Percentiles rank a stretch among this genome's conserved stretches.
phyloP scores from a whole-genome alignment of 371 early-diverging fungal genomes.

The Thermomucor indicae-seudaticae region DNA sequence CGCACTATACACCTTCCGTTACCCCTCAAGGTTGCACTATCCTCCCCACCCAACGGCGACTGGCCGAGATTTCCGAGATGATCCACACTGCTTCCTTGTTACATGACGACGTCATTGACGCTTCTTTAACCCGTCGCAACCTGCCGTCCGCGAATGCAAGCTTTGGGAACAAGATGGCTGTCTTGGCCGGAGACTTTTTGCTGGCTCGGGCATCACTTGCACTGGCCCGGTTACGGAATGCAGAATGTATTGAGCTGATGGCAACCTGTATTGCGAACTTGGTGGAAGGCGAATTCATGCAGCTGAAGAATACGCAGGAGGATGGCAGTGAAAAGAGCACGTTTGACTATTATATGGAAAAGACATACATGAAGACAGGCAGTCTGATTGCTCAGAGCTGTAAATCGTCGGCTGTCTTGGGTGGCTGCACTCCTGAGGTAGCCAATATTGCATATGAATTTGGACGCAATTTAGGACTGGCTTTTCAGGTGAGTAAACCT shows the following conservation, averaged over 20 bases:
- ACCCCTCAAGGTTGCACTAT: conserved; percentile 57
- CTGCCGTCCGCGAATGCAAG: conserved; percentile 75
- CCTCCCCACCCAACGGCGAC: conserved; percentile 83
- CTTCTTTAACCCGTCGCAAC: conserved; percentile 61
- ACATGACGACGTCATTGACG: conserved; percentile 94
- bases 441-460: conserved; percentile 76
- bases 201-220: conserved; percentile 91
- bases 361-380: conserved; percentile 95
- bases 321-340: conserved; percentile 24
- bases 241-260: conserved; percentile 90
- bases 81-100: conserved; percentile 94
- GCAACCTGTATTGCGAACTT: conserved; percentile 90
- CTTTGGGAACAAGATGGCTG: conserved; percentile 97
- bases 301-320: conserved; percentile 71
- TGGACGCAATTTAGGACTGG: conserved; percentile 87
- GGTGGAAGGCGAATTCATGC: conserved; percentile 97
- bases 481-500: conserved; percentile 76
- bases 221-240: conserved; percentile 80
- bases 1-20: conserved; percentile 45
- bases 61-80: conserved; percentile 96
- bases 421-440: conserved; percentile 68
- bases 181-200: conserved; percentile 93
- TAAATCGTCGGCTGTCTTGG: conserved; percentile 83
- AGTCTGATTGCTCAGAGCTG: conserved; percentile 93
- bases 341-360: conserved; percentile 89